Percentiles rank a stretch among this genome's conserved stretches.
Evolutionary conservation across 371 early-diverging fungal genomes (phyloP).

Genomic region (Mortierella sp.): DNA sequence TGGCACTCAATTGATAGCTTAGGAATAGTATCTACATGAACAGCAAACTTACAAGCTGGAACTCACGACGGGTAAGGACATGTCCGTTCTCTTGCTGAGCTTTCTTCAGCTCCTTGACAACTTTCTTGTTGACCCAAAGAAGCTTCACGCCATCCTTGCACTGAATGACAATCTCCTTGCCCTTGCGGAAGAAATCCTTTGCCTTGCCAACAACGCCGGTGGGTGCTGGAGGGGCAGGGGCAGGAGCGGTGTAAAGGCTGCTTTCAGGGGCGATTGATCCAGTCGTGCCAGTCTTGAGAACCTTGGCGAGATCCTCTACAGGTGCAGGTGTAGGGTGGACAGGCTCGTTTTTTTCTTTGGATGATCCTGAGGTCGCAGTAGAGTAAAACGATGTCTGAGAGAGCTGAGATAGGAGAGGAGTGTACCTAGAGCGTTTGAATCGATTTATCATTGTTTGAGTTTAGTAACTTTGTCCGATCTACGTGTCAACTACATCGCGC

Average conservation of each 20-base stretch:
- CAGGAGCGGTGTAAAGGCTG: conserved; percentile 6
- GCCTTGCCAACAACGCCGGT: conserved; percentile 37
- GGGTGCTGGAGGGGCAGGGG: conserved; percentile 27
- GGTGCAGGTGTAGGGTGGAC: conserved; percentile 47
- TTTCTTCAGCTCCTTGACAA: conserved; percentile 48
- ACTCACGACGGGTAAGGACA: conserved; percentile 64
- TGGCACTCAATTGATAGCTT: no score
- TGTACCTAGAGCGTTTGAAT: not conserved
- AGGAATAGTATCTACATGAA: not conserved
- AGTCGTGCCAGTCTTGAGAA: conserved; percentile 22
- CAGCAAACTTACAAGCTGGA: conserved; percentile 61
- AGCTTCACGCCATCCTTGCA: conserved; percentile 75
- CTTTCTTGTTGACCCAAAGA: conserved; percentile 69
- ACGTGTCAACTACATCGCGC: not conserved
- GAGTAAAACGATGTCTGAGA: conserved; percentile 34
- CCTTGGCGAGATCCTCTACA: conserved; percentile 27
- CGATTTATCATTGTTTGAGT: not conserved
- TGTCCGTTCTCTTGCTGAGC: conserved; percentile 62
- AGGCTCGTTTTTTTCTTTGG: conserved; percentile 12
- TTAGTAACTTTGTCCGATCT: not conserved
- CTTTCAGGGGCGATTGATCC: conserved; percentile 44
- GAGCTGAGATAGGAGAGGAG: conserved; percentile 27
- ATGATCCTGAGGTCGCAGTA: conserved; percentile 21
- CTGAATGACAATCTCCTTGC: conserved; percentile 57
- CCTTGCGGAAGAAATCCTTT: conserved; percentile 43